Evolutionary conservation across 257 asterid species (phyloP), one percentile per base, ranked within the genome.

Genomic region (Nicotiana knightiana): DNA sequence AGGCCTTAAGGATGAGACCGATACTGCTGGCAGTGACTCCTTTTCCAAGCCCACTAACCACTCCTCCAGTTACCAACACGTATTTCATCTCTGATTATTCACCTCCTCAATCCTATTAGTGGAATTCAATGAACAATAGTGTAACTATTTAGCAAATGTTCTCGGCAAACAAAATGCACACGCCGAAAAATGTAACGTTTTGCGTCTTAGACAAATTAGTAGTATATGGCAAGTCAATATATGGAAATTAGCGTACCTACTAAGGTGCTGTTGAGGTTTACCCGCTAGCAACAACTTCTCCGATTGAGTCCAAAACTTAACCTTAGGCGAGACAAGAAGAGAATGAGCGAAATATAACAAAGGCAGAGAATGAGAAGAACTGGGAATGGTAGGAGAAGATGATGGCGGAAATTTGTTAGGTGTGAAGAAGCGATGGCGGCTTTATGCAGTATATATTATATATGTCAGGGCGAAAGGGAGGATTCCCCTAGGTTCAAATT

Each of bases 21-120:
- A 95, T 90, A 81, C 98, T 95, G 89, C 99, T 95, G 68, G 99
- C 99, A 18, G 99, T 95, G 66, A 95, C 99, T 55, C 99, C 99
- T 85, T 95, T 95, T 24, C 99, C 99, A 21, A 95, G 92, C 28
- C 99, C 98, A 82, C 99, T 95, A 17, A 95, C 98, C 30, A 95
- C 98, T 82, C 98, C 98, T 16, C 98, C 98, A 18, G 97, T 95
- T 8, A 95, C 98, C 90, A 95, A 88, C 16, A 95, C 97, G 84
- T 95, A 95, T 94, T 95, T 95, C 99, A 95, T 95, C 88, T 81
- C 79, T 59, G 3, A n/a, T n/a, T 9, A n/a, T n/a, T 9, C 4
- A 39, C 53, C 70, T 79, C 76, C 43, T 30, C 55, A 35, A 30
- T 30, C 51, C n/a, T 32, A 1, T n/a, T 28, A 73, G 43, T 18